Base-by-base conservation (phyloP, 805 yeast genomes). In the Metschnikowia reukaufii region DNA sequence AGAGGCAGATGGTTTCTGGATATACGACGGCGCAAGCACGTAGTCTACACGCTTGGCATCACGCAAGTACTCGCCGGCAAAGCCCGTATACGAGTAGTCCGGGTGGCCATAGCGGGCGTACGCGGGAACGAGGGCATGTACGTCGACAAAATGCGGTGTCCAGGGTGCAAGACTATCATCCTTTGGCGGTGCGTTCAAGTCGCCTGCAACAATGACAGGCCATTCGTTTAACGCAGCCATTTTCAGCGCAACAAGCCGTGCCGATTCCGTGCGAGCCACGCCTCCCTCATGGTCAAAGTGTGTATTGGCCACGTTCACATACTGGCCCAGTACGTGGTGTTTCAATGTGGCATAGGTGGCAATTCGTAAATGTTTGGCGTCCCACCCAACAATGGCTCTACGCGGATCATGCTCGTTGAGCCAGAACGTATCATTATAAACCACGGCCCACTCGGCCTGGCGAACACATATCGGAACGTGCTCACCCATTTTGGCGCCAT, bases 31-130 rank as follows among this genome's bases (percentile, higher is more conserved):
- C 8, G 62, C 59, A 50, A 66, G 66, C 18, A 66, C 59, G 49
- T 65, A 66, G 50, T 66, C 72, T 39, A 66, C 64, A 19, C 62
- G 62, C 49, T 62, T 64, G 5, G 66, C 70, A 1, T 66, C 68
- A 17, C 42, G 37, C 29, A 61, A 42, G 17, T 55, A 60, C 33
- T 59, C 56, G 4, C 68, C 70, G 42, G 55, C 59, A 45, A 66
- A 66, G 1, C 72, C 72, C 15, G 72, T 66, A 21, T 64, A 67
- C 7, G 68, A 52, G 25, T 64, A 63, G 38, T 57, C 59, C 2
- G 42, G 39, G 50, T 66, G 68, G 5, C 70, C 72, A 46, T 62
- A 66, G 9, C 57, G 49, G 37, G 54, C 61, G 45, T 49, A 57
- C 6, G 57, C 59, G 4, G 65, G 55, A 10, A 55, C 59, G 15